Base-by-base conservation (phyloP, 73 alveolate genomes). In the Paramecium tetraurelia region DNA sequence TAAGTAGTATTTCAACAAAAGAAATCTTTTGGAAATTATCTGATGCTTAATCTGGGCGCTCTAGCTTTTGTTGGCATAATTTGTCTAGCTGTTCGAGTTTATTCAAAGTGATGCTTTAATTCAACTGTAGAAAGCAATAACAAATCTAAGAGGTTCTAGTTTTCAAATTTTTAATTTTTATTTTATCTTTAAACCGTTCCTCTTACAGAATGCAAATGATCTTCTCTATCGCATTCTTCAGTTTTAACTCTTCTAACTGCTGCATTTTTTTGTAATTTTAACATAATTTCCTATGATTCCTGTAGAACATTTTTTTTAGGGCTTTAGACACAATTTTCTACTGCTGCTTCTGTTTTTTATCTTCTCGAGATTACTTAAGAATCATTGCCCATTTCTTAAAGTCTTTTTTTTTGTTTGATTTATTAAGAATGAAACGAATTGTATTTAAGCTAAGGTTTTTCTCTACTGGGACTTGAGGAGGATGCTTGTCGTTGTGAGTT, bases 161-260 rank as follows among this genome's bases (percentile, higher is more conserved):
- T 63, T 53, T 53, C 69, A 53, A 53, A 53, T 53, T 18, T 53
- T 4, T 3, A 53, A 63, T 63, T 63, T 12, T 63, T 63, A 31
- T 63, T 27, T 14, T 63, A 22, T 24, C 84, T 63, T 63, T 63
- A 63, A 22, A 63, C 53, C 24, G 84, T 63, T 31, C 50, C 84
- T 63, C 84, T 63, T 1, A 63, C 31, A 3, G 84, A 63, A 63
- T 63, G 27, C 46, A 31, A 33, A 31, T 31, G 20, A 63, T 63
- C 84, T 27, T 33, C 84, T 63, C 84, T 63, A 12, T 63, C 84
- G 3, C 84, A 63, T 63, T 63, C 84, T 63, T 63, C 84, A 11
- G 84, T 63, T 63, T 63, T 63, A 12, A 63, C 84, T 16, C 84
- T 63, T 33, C 84, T 63, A 31, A 33, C 84, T 12, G 84, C 84